A percentile compares a stretch with the other conserved stretches of the same genome.
These are phyloP conservation scores for Scenedesmus sp. DNA, from an alignment of 163 green algal genomes.

Conservation along the genomic window DNA sequence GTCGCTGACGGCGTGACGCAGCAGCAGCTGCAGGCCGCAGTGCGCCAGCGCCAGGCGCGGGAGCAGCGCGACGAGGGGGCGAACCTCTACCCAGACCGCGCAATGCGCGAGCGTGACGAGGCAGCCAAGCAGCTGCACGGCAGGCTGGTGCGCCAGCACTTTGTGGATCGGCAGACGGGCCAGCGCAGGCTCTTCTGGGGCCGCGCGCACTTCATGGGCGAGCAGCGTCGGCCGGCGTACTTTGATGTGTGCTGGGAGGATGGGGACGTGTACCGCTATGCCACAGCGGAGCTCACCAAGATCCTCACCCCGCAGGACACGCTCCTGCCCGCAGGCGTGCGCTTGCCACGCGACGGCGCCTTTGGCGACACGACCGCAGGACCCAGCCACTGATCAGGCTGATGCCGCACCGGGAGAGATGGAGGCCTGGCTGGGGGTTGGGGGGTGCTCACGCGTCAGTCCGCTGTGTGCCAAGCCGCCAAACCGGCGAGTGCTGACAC, in stretches of 20 bases:
- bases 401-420: too few species aligned
- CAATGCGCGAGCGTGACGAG: background rate
- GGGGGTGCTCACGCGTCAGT: too few species aligned
- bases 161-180: background rate
- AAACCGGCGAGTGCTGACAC: too few species aligned
- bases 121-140: background rate
- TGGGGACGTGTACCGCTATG: constrained; percentile 7
- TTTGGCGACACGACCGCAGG: too few species aligned
- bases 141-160: constrained; percentile 8
- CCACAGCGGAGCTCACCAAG: background rate
- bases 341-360: background rate
- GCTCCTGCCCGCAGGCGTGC: constrained; percentile 17
- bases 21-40: background rate
- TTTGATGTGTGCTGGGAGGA: constrained; percentile 26
- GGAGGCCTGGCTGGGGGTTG: too few species aligned
- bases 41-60: background rate
- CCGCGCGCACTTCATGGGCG: background rate
- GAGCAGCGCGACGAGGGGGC: background rate
- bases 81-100: constrained; percentile 10
- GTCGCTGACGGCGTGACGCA: background rate
- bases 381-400: too few species aligned
- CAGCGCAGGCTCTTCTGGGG: constrained; percentile 5
- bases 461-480: too few species aligned
- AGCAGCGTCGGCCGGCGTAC: constrained; percentile 5
- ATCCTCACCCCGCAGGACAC: background rate